These are phyloP conservation scores for Polyplosphaeria fusca DNA, from an alignment of 495 filamentous ascomycete genomes.

Conservation along the genomic window DNA sequence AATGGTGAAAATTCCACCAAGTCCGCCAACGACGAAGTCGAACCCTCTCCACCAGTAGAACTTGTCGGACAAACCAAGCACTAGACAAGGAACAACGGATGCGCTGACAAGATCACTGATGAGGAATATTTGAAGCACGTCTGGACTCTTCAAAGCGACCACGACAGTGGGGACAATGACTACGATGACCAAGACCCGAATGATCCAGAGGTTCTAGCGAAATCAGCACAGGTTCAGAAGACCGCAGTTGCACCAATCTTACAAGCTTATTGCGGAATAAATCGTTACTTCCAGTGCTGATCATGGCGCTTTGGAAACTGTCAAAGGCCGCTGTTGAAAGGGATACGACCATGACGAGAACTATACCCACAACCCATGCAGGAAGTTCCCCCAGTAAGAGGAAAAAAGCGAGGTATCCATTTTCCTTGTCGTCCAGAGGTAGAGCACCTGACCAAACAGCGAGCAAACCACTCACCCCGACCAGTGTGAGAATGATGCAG, in stretches of 20 bases:
- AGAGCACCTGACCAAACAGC: conserved; percentile 69
- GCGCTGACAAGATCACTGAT: conserved; percentile 72
- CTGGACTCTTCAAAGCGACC: conserved; percentile 66
- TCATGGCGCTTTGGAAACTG: conserved; percentile 71
- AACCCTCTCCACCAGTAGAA: conserved; percentile 73
- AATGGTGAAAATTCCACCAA: conserved; percentile 69
- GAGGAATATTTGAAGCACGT: conserved; percentile 71
- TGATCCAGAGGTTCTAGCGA: conserved; percentile 67
- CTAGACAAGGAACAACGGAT: conserved; percentile 63
- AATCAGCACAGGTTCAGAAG: too few species aligned
- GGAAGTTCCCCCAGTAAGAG: conserved; percentile 66
- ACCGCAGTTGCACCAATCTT: too few species aligned
- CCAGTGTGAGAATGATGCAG: conserved; percentile 61
- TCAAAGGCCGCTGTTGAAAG: conserved; percentile 73
- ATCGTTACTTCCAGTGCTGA: conserved; percentile 70
- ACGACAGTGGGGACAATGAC: conserved; percentile 68
- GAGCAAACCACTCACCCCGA: conserved; percentile 65
- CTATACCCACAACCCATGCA: conserved; percentile 69
- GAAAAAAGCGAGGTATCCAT: conserved; percentile 69
- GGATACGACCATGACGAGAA: conserved; percentile 70
- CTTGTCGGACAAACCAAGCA: conserved; percentile 59
- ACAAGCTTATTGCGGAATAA: conserved; percentile 72
- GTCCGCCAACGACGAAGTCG: conserved; percentile 66
- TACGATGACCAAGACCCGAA: conserved; percentile 60
- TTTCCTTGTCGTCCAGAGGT: conserved; percentile 46